Evolutionary conservation across 257 asterid genomes (phyloP), one percentile per base, ranked within the genome.

Genomic region (Verbena officinalis): DNA sequence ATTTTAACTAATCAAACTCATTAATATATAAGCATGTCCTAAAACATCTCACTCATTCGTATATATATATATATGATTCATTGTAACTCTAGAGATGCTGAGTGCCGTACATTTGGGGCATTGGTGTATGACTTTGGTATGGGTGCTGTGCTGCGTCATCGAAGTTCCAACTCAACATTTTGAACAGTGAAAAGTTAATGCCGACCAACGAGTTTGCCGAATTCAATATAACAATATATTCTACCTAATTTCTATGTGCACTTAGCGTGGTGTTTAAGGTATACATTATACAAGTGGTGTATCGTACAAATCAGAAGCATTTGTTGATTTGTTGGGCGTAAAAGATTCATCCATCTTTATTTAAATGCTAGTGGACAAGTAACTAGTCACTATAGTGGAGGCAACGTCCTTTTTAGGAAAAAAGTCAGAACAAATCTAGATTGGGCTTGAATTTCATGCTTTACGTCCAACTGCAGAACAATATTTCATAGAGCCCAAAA

Each of bases 71-170:
- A n/a, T n/a, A n/a, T 5, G 33, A 27, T 5, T 2, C 20, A 15
- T 15, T 44, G 51, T 15, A 16, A 44, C 17, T 44, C 51, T 1
- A 44, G 3, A n/a, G n/a, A n/a, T n/a, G n/a, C n/a, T n/a, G 17
- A 42, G 54, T 15, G 62, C 63, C 67, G 74, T 81, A 81, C 78
- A 42, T 31, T 49, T 54, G 73, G 80, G 46, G 75, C 65, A 59
- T 63, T 73, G 68, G 73, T 70, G 72, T 55, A 59, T 57, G 7
- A 62, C 72, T 65, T 70, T 70, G 64, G 71, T 67, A 58, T 34
- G 56, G 62, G 39, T 58, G 65, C 51, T 55, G 53, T 33, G n/a
- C 40, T 31, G 33, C 5, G 33, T 27, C 46, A 33, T 69, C 73
- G 76, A 69, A 16, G 65, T 43, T 27, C 55, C 69, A 43, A 66